phyloP scores from a whole-genome alignment of 2,329 filamentous ascomycete species.

The Alternaria ventricosa region DNA sequence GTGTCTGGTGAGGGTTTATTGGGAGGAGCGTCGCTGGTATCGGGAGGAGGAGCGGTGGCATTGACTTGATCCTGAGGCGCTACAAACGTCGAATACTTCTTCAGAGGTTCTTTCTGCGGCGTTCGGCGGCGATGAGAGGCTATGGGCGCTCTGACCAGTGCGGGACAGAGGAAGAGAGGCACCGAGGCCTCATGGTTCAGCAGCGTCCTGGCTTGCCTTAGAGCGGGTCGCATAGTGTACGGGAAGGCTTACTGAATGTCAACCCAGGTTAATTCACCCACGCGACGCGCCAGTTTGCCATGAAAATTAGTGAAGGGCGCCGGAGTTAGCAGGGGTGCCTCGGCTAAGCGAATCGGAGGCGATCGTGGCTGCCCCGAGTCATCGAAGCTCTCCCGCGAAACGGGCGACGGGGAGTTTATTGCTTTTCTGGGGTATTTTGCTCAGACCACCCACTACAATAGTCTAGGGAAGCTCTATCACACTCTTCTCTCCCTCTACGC shows the following conservation, averaged over 20 bases:
- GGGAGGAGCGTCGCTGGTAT: background rate
- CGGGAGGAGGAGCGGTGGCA: slow-evolving; percentile 11
- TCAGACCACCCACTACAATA: slow-evolving; percentile 30
- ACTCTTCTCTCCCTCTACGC: slow-evolving; percentile 11
- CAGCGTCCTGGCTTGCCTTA: slow-evolving; percentile 37
- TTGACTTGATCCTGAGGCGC: slow-evolving; percentile 24
- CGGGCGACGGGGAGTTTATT: slow-evolving; percentile 24
- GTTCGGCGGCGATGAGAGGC: slow-evolving; percentile 14
- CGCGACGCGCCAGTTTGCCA: slow-evolving; percentile 17
- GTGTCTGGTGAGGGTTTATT: background rate
- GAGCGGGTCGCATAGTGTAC: slow-evolving; percentile 41
- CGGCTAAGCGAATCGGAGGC: slow-evolving; percentile 23
- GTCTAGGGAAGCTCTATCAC: slow-evolving; percentile 14
- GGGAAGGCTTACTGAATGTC: background rate
- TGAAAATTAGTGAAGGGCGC: slow-evolving; percentile 26
- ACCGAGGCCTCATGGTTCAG: slow-evolving; percentile 34
- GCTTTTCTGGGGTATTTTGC: slow-evolving; percentile 38
- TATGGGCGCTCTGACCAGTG: slow-evolving; percentile 31
- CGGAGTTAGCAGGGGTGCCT: slow-evolving; percentile 20
- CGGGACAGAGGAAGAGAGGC: slow-evolving; percentile 45
- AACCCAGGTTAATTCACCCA: background rate
- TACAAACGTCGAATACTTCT: slow-evolving; percentile 34
- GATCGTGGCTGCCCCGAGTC: slow-evolving; percentile 16
- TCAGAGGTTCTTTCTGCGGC: slow-evolving; percentile 5
- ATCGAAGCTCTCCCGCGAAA: slow-evolving; percentile 19